Base-by-base conservation (phyloP, 2,329 filamentous ascomycete species). In the Ilyonectria destructans region DNA sequence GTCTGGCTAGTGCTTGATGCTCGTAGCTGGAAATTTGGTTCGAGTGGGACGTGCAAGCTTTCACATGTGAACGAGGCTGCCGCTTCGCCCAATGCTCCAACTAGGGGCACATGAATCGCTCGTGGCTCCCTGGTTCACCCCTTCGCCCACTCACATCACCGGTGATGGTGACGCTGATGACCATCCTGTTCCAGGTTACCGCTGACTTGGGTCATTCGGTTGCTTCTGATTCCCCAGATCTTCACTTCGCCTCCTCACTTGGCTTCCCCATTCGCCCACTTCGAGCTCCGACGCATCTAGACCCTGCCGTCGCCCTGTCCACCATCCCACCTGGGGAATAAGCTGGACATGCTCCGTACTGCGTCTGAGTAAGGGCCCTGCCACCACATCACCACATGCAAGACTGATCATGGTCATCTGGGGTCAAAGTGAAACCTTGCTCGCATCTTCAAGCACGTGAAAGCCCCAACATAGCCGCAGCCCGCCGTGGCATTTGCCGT, bases 61-160 rank as follows among this genome's bases (percentile, higher is more conserved):
- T 69, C 67, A 69, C 67, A 69, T 69, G 67, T 66, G 49, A 69
- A 66, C 45, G 12, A 45, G n/a, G 9, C 58, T n/a, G 15, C 5
- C 54, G 40, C 45, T 46, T 29, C 19, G n/a, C 45, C 15, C 45
- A 15, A 48, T 64, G 45, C n/a, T 15, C 29, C 29, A 21, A 35
- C 33, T 12, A 10, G 48, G 46, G 55, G 54, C 65, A 58, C 65
- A 67, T 67, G 65, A 67, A 58, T 66, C 64, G 23, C 51, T 52
- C 26, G 15, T 40, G 57, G 62, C 58, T 58, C 23, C 56, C 45
- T 54, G n/a, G 31, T 15, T 52, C 49, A 15, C 33, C 40, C 48
- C 29, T 15, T 15, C 43, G 23, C 48, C 58, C 58, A 51, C 49
- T 57, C 63, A 66, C 26, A 58, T 61, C 54, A 48, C 58, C 58